These are phyloP conservation scores for Cryptococcus wingfieldii DNA, from an alignment of 1,284 basidiomycete species.

Conservation along the genomic window DNA sequence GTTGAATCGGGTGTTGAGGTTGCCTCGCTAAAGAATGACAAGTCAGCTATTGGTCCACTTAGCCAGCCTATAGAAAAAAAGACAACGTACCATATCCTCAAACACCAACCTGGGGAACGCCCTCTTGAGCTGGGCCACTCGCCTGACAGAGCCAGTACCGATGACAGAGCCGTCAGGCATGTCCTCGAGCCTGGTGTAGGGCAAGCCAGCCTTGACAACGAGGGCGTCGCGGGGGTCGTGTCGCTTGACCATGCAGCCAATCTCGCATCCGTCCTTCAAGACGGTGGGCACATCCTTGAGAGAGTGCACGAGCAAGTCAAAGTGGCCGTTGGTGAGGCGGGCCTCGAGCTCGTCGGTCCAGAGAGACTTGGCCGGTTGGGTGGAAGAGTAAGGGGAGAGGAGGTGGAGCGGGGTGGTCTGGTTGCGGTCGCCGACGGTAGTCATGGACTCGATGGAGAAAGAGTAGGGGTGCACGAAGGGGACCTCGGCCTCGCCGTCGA, in stretches of 20 bases:
- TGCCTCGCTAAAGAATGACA: constrained; percentile 52
- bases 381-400: constrained; percentile 34
- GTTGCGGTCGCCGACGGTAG: constrained; percentile 88
- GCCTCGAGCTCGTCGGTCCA: constrained; percentile 97
- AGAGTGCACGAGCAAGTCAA: constrained; percentile 91
- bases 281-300: constrained; percentile 92
- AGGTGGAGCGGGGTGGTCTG: constrained; percentile 60
- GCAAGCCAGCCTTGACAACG: constrained; percentile 73
- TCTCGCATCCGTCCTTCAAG: constrained; percentile 75
- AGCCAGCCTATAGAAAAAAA: neutral
- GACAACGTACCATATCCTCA: constrained; percentile 73
- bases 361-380: constrained; percentile 65
- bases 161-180: constrained; percentile 84
- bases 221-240: constrained; percentile 88
- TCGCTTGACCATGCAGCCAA: constrained; percentile 79
- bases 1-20: constrained; percentile 68
- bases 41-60: neutral
- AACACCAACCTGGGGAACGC: constrained; percentile 76
- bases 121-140: constrained; percentile 85
- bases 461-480: constrained; percentile 23
- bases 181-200: constrained; percentile 73
- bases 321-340: constrained; percentile 63
- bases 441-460: constrained; percentile 78
- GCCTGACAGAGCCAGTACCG: constrained; percentile 88
- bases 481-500: constrained; percentile 1